Percentiles rank a stretch among this genome's conserved stretches.
These are phyloP conservation scores for Gossypium longicalyx DNA, from an alignment of 345 rosid species.

Conservation along the genomic window DNA sequence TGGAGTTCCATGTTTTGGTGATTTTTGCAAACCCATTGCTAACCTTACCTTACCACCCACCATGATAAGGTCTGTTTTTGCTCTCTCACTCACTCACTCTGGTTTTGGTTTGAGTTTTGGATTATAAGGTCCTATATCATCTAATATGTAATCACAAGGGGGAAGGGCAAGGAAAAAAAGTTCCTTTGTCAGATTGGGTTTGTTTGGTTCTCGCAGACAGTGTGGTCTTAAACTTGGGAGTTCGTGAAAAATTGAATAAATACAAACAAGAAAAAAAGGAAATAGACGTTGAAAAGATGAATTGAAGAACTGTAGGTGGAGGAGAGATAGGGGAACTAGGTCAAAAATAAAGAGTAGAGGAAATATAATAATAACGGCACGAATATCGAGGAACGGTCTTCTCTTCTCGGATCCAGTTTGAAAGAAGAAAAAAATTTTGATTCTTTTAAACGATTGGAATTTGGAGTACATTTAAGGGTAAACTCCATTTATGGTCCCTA, in stretches of 20 bases:
- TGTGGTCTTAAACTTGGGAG: conserved; percentile 10
- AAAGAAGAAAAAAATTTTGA: not conserved
- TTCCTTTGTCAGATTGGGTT: conserved; percentile 33
- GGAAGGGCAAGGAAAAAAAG: conserved; percentile 16
- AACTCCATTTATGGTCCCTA: too few species aligned
- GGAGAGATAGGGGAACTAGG: conserved; percentile 20
- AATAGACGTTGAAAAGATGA: not conserved
- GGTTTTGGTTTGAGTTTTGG: not conserved
- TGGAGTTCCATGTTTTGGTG: conserved; percentile 32
- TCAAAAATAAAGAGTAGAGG: not conserved
- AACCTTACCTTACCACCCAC: conserved; percentile 82
- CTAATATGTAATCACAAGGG: not conserved
- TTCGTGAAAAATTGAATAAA: not conserved
- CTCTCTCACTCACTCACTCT: not conserved
- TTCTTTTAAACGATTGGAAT: not conserved
- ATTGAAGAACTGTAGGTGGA: not conserved
- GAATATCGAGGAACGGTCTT: conserved; percentile 73
- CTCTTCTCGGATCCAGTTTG: conserved; percentile 18
- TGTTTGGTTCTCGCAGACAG: conserved; percentile 29
- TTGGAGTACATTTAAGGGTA: too few species aligned
- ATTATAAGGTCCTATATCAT: conserved; percentile 9
- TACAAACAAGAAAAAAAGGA: not conserved
- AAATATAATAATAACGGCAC: conserved; percentile 20
- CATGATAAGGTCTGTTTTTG: conserved; percentile 34
- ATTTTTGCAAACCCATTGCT: conserved; percentile 84